Evolutionary conservation across 306 rosid species (phyloP).

Genomic region (Hippophae tibetana): DNA sequence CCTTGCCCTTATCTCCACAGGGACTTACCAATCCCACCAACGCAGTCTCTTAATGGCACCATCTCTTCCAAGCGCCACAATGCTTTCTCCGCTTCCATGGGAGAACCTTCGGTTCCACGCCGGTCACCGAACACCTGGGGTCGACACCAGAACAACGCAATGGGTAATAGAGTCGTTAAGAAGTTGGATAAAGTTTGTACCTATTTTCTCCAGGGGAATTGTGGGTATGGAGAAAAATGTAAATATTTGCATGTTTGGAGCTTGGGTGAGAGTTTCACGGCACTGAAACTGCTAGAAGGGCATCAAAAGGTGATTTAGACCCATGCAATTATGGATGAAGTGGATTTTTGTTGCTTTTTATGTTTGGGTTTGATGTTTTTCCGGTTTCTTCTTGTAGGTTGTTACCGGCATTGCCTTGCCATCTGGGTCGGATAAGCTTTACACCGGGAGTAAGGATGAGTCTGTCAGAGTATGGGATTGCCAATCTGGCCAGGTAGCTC

Average conservation of each 20-base stretch:
- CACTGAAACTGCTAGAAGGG: slow-evolving; percentile 80
- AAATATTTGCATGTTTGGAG: slow-evolving; percentile 80
- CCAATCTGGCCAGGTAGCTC: slow-evolving; percentile 81
- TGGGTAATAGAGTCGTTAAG: slow-evolving; percentile 34
- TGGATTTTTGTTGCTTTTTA: not conserved
- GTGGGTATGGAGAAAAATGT: slow-evolving; percentile 69
- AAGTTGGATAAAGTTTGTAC: slow-evolving; percentile 62
- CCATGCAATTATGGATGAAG: not conserved
- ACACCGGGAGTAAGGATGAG: slow-evolving; percentile 88
- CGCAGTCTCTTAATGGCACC: slow-evolving; percentile 34
- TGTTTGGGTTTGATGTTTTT: slow-evolving; percentile 14
- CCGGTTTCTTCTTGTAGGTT: slow-evolving; percentile 41
- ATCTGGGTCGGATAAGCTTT: slow-evolving; percentile 85
- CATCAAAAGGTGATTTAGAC: slow-evolving; percentile 52
- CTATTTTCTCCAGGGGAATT: slow-evolving; percentile 73
- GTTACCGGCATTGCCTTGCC: slow-evolving; percentile 82
- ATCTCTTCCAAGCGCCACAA: slow-evolving; percentile 50
- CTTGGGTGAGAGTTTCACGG: slow-evolving; percentile 67
- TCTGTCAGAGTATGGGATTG: slow-evolving; percentile 88
- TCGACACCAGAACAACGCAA: slow-evolving; percentile 30
- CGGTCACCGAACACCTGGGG: slow-evolving; percentile 61
- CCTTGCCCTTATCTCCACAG: slow-evolving; percentile 71
- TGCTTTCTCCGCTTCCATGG: slow-evolving; percentile 21
- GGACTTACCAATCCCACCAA: slow-evolving; percentile 36
- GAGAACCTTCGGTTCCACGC: slow-evolving; percentile 47